Base-by-base conservation (phyloP, 1,284 basidiomycete genomes). In the Vanrija humicola region DNA sequence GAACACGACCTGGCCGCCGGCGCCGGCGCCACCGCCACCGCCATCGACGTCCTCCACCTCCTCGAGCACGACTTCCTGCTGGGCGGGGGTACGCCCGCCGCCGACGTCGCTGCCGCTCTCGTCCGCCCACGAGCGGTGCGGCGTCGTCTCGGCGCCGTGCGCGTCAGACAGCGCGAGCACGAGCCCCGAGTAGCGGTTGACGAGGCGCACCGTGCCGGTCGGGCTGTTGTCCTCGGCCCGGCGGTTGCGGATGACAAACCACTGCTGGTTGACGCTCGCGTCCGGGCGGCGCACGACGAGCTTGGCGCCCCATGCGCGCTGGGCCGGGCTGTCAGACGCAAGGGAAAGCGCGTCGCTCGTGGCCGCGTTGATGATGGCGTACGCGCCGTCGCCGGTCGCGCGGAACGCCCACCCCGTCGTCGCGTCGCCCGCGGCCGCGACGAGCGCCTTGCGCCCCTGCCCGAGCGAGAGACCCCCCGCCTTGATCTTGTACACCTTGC, bases 151-250 rank as follows among this genome's bases (percentile, higher is more conserved):
- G 39, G 42, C 48, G 39, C 40, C 48, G 26, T 34, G 25, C 26
- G 16, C 40, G 18, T 26, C 25, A 4, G 39, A 50, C 15, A 39
- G 48, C 25, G 48, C 48, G 48, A 56, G 48, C 1, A 42, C 26
- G 19, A 56, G 55, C 7, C 55, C 54, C 7, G 40, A 45, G 54
- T 51, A 60, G 21, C 58, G 51, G 49, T 56, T 60, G 19, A 60
- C 43, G 19, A 60, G 45, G 8, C 58, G 54, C 29, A 54, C 40
- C 3, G 19, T 42, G 14, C 43, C 47, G 0, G 34, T 49, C 29
- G 6, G 4, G 16, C 12, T 38, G 39, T 50, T 44, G 48, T 46
- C 39, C 5, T 18, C 21, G 25, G n/a, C 43, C 19, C 23, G 40
- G 28, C 50, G 49, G 15, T n/a, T n/a, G 19, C 42, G 48, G 39